These are phyloP conservation scores for Gossypium trilobum DNA, from an alignment of 441 rosid genomes.

Conservation along the genomic window DNA sequence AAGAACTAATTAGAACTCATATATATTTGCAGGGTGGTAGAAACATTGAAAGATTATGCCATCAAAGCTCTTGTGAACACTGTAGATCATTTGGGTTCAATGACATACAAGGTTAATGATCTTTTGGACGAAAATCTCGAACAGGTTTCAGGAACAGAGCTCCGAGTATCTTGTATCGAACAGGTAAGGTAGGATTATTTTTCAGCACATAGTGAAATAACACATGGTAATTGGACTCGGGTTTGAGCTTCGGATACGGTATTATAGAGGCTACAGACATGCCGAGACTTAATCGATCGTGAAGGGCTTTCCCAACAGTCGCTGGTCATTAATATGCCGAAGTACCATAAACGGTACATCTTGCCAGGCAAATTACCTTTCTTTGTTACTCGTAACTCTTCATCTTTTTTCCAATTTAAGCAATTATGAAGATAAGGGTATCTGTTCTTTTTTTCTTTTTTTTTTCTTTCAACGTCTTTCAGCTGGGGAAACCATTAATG, in stretches of 20 bases:
- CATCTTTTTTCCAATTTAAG: neutral
- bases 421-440: neutral
- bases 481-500: slow-evolving; percentile 70
- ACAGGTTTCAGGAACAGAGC: slow-evolving; percentile 62
- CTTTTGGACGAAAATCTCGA: slow-evolving; percentile 74
- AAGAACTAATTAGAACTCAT: neutral
- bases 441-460: too few relatives aligned
- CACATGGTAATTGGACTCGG: neutral
- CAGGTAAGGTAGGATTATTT: slow-evolving; percentile 46
- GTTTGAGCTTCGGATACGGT: slow-evolving; percentile 7
- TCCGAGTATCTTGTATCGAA: slow-evolving; percentile 71
- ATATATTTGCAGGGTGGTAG: slow-evolving; percentile 58
- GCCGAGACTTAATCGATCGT: slow-evolving; percentile 75
- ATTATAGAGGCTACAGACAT: slow-evolving; percentile 67
- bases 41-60: slow-evolving; percentile 83
- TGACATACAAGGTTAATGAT: slow-evolving; percentile 75
- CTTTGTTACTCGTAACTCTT: neutral
- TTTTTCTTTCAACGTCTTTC: slow-evolving; percentile 10
- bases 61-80: slow-evolving; percentile 88
- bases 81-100: slow-evolving; percentile 92
- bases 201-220: neutral
- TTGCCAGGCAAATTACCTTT: slow-evolving; percentile 53
- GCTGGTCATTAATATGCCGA: slow-evolving; percentile 64
- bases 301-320: slow-evolving; percentile 82
- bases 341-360: slow-evolving; percentile 78